phyloP scores from a whole-genome alignment of 371 early-diverging fungal species.

The Batrachochytrium dendrobatidis region DNA sequence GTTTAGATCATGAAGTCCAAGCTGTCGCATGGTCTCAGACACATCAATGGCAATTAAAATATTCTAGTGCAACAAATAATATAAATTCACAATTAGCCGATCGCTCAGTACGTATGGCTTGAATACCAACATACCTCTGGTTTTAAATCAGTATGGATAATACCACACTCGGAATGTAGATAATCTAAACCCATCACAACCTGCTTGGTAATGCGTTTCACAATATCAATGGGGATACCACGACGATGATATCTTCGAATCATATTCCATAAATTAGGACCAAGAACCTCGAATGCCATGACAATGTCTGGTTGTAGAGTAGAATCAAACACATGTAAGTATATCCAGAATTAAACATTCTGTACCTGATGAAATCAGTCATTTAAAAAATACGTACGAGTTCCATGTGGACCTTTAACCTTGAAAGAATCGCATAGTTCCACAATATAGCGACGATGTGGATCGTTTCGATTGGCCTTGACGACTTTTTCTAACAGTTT shows the following conservation, averaged over 20 bases:
- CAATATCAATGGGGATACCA: conserved; percentile 79
- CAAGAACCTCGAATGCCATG: conserved; percentile 96
- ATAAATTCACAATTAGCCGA: too few relatives aligned
- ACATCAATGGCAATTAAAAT: conserved; percentile 8
- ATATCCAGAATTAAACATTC: neutral
- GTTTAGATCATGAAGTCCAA: conserved; percentile 5
- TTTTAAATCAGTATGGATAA: conserved; percentile 97
- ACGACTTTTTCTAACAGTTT: conserved; percentile 74
- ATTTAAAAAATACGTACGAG: conserved; percentile 35
- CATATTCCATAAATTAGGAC: conserved; percentile 85
- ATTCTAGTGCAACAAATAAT: too few relatives aligned
- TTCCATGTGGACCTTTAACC: conserved; percentile 83
- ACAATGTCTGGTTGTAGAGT: conserved; percentile 58
- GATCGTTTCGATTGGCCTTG: conserved; percentile 51
- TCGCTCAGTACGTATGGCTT: too few relatives aligned
- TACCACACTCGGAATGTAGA: conserved; percentile 90
- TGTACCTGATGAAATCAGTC: neutral
- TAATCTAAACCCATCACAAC: conserved; percentile 86
- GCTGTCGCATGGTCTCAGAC: neutral
- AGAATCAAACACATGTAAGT: neutral
- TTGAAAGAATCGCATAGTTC: conserved; percentile 83
- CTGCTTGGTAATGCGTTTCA: conserved; percentile 81
- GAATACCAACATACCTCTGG: conserved; percentile 58
- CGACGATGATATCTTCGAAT: conserved; percentile 64
- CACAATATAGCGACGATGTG: conserved; percentile 66